These are phyloP conservation scores for Coniochaeta hoffmannii DNA, from an alignment of 2,329 filamentous ascomycete species.

Conservation along the genomic window DNA sequence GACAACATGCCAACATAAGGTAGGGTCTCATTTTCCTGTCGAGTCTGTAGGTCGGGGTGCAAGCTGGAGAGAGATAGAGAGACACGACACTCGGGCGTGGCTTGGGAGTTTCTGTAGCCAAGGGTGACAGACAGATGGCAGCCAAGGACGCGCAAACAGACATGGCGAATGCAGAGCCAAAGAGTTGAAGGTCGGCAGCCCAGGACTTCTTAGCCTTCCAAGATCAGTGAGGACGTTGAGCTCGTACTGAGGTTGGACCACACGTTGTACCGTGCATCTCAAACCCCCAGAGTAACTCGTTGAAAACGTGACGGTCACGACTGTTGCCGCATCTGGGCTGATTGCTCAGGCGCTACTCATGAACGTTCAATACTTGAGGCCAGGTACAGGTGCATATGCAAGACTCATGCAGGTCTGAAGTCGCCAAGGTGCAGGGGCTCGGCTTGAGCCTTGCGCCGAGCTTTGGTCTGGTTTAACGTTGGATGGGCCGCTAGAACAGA, in stretches of 20 bases:
- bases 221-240: too few relatives aligned
- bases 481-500: not conserved
- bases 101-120: not conserved
- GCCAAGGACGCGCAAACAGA: not conserved
- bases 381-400: not conserved
- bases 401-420: not conserved
- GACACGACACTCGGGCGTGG: not conserved
- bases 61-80: not conserved
- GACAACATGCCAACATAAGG: not conserved
- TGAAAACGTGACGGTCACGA: too few relatives aligned
- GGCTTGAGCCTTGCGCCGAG: not conserved
- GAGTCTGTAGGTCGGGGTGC: not conserved
- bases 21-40: not conserved
- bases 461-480: not conserved
- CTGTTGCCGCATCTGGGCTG: not conserved
- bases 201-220: not conserved
- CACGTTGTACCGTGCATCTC: not conserved
- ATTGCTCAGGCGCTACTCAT: too few relatives aligned
- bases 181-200: not conserved
- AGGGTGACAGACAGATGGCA: not conserved
- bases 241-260: too few relatives aligned
- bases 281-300: too few relatives aligned
- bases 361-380: not conserved
- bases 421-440: not conserved
- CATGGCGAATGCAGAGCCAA: not conserved